These are phyloP conservation scores for Berberis vulgaris DNA, from an alignment of 164 flowering plant species.

Conservation along the genomic window DNA sequence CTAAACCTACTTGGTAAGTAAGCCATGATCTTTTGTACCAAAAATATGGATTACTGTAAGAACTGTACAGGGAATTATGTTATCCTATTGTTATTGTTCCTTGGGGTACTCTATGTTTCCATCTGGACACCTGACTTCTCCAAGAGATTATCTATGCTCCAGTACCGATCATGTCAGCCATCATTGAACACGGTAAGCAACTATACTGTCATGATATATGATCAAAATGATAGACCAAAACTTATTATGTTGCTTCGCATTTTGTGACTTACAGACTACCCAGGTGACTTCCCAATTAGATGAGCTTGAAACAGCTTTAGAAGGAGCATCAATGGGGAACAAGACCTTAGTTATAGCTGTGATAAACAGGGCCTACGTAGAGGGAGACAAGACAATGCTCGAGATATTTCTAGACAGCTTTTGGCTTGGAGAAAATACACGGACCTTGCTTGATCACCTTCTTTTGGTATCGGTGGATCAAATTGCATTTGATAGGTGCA, in stretches of 20 bases:
- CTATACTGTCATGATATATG: background rate
- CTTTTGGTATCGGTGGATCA: constrained; percentile 1
- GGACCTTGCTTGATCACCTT: background rate
- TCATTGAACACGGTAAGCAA: background rate
- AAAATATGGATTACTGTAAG: background rate
- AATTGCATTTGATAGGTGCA: constrained; percentile 1
- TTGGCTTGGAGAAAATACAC: constrained; percentile 4
- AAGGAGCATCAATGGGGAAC: constrained; percentile 6
- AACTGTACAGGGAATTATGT: background rate
- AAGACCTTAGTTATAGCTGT: constrained; percentile 4
- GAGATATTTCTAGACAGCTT: constrained; percentile 5
- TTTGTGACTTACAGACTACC: background rate
- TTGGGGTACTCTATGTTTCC: background rate
- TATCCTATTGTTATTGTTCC: background rate
- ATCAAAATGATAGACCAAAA: background rate
- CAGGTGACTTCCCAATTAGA: background rate
- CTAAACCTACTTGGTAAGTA: no score
- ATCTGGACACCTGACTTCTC: background rate
- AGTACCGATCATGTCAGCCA: background rate
- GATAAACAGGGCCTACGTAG: constrained; percentile 7
- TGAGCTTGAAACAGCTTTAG: constrained; percentile 6
- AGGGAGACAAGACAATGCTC: constrained; percentile 6
- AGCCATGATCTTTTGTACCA: no score
- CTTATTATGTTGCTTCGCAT: background rate
- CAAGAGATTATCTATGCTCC: background rate